A percentile compares a stretch with the other conserved stretches of the same genome.
Evolutionary conservation across 176 grass and related monocot species (phyloP).

Genomic region (Avena insularis): DNA sequence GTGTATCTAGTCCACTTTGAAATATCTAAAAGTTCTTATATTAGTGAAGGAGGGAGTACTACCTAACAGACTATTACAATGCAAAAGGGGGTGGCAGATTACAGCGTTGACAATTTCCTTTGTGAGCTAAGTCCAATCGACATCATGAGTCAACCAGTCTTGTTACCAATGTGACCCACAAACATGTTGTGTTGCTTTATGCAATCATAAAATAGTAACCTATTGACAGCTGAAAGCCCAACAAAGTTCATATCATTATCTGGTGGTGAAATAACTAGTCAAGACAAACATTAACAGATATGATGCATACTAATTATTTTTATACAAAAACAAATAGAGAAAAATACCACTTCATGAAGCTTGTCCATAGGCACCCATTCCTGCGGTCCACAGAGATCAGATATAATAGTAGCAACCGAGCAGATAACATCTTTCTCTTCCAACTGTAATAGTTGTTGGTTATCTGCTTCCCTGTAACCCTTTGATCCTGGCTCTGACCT

Average conservation of each 20-base stretch:
- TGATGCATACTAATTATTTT: not conserved
- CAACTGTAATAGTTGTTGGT: conserved; percentile 71
- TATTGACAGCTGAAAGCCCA: not conserved
- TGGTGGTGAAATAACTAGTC: not conserved
- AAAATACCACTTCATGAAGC: conserved; percentile 80
- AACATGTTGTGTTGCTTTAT: not conserved
- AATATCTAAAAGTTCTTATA: too few species aligned
- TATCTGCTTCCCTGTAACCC: conserved; percentile 70
- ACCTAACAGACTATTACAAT: not conserved
- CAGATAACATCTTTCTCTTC: conserved; percentile 96
- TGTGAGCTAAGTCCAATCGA: not conserved
- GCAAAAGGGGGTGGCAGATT: not conserved
- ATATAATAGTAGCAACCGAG: conserved; percentile 67
- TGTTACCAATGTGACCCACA: not conserved
- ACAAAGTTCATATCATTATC: not conserved
- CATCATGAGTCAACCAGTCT: not conserved
- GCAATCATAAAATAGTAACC: too few species aligned
- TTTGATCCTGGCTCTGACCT: conserved; percentile 56
- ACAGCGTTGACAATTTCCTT: not conserved
- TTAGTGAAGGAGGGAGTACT: too few species aligned
- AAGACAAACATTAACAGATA: not conserved
- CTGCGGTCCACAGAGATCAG: conserved; percentile 70
- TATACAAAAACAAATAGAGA: not conserved
- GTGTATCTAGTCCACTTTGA: too few species aligned
- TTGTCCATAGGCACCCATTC: conserved; percentile 72